Percentiles rank a stretch among this genome's conserved stretches.
Evolutionary conservation across 2,329 filamentous ascomycete species (phyloP).

Genomic region (Beauveria sp.): DNA sequence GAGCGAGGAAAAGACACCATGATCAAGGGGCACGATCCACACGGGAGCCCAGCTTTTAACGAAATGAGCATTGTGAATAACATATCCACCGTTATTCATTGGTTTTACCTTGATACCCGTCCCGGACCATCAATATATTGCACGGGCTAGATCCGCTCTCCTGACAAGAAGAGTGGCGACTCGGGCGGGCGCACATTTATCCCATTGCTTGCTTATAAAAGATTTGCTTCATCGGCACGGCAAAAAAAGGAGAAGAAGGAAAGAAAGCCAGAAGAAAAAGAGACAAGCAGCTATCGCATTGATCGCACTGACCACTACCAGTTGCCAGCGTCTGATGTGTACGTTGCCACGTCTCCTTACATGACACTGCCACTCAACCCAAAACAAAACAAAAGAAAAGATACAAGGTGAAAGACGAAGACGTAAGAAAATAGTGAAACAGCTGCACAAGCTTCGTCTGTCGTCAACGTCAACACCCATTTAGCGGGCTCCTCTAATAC

Average conservation of each 20-base stretch:
- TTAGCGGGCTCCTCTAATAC: neutral
- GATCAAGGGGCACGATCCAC: neutral
- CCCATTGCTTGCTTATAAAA: too few species aligned
- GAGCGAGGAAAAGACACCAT: neutral
- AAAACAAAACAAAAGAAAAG: neutral
- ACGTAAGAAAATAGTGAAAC: neutral
- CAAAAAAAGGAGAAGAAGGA: neutral
- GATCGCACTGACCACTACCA: neutral
- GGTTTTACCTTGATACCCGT: neutral
- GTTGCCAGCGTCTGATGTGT: neutral
- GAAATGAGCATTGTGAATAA: conserved; percentile 10
- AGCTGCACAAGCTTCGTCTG: neutral
- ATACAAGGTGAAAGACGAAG: neutral
- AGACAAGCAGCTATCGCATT: neutral
- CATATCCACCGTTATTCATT: conserved; percentile 8
- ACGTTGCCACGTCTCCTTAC: neutral
- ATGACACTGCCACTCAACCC: neutral
- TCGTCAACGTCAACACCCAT: conserved; percentile 2
- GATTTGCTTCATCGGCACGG: too few species aligned
- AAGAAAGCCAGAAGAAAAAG: neutral
- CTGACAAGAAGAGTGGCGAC: conserved; percentile 1
- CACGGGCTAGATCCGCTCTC: neutral
- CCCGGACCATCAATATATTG: neutral
- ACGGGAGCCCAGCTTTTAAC: neutral
- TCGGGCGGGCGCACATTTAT: neutral